phyloP scores from a whole-genome alignment of 176 grass and related monocot species.

The Eleusine indica region DNA sequence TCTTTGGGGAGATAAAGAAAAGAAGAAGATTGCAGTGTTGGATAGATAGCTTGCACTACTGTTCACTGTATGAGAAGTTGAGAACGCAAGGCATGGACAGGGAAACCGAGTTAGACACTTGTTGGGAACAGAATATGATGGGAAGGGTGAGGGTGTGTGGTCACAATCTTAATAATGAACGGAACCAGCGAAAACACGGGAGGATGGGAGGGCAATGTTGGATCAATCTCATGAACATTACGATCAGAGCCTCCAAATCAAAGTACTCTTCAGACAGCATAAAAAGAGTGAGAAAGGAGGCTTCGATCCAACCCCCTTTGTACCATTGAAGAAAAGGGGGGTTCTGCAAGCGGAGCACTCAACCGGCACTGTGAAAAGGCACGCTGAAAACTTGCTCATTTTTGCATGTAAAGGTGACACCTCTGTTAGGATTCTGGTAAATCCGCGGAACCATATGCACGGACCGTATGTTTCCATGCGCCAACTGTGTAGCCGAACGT shows the following conservation, averaged over 20 bases:
- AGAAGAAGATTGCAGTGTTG: background rate
- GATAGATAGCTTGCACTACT: background rate
- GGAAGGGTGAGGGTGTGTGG: slow-evolving; percentile 14
- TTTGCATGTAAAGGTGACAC: background rate
- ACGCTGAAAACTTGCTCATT: background rate
- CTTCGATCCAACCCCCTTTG: background rate
- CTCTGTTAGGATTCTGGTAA: background rate
- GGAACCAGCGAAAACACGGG: slow-evolving; percentile 27
- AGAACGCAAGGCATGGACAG: slow-evolving; percentile 3
- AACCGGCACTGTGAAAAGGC: background rate
- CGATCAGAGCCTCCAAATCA: slow-evolving; percentile 30
- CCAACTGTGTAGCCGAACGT: background rate
- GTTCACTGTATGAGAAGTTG: background rate
- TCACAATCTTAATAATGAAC: slow-evolving; percentile 27
- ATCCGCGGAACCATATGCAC: background rate
- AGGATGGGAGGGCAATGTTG: slow-evolving; percentile 36
- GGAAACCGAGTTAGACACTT: slow-evolving; percentile 16
- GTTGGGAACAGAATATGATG: slow-evolving; percentile 43
- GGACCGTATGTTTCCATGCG: background rate
- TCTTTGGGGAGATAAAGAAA: background rate
- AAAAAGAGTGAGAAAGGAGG: slow-evolving; percentile 12
- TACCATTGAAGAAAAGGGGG: background rate
- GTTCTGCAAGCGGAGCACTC: background rate
- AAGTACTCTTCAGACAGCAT: slow-evolving; percentile 10
- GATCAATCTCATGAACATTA: slow-evolving; percentile 13